Conservation (phyloP, 371 early-diverging fungal species). For the Lichtheimia ornata region DNA sequence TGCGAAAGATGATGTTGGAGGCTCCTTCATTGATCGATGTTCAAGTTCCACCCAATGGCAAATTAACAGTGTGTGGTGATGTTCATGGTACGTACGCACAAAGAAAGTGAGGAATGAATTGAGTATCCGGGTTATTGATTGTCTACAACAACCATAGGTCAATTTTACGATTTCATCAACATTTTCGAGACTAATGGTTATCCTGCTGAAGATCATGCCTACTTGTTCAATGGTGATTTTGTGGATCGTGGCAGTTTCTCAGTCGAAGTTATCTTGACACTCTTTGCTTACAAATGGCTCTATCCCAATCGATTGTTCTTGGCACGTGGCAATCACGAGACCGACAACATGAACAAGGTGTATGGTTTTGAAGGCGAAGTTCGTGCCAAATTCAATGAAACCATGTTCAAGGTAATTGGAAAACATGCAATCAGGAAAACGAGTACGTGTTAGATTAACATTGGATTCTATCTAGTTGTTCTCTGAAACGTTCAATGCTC, state of each 20-base stretch:
- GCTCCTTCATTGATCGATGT: slow-evolving; percentile 86
- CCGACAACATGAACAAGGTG: slow-evolving; percentile 96
- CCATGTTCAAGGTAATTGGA: slow-evolving; percentile 73
- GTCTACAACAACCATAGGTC: slow-evolving; percentile 51
- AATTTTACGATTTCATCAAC: slow-evolving; percentile 96
- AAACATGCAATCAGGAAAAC: not conserved
- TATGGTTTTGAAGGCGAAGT: slow-evolving; percentile 99
- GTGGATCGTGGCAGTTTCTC: slow-evolving; percentile 98
- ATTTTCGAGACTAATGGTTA: slow-evolving; percentile 91
- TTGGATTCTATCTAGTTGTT: slow-evolving; percentile 57
- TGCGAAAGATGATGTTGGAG: slow-evolving; percentile 69
- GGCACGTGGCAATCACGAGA: slow-evolving; percentile 99
- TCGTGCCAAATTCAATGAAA: slow-evolving; percentile 88
- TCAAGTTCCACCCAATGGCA: slow-evolving; percentile 69
- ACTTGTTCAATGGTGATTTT: slow-evolving; percentile 98
- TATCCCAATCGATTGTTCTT: slow-evolving; percentile 88
- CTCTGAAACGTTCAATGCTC: slow-evolving; percentile 91
- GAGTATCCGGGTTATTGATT: not conserved
- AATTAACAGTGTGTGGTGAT: slow-evolving; percentile 96
- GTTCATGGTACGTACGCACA: slow-evolving; percentile 76
- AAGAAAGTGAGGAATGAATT: not conserved
- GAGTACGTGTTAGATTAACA: not conserved
- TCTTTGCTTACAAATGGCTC: slow-evolving; percentile 90
- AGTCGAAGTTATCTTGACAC: slow-evolving; percentile 92
- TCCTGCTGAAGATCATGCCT: slow-evolving; percentile 82